Percentiles rank a stretch among this genome's conserved stretches.
phyloP scores from a whole-genome alignment of 176 grass and related monocot genomes.

The Musa beccarii region DNA sequence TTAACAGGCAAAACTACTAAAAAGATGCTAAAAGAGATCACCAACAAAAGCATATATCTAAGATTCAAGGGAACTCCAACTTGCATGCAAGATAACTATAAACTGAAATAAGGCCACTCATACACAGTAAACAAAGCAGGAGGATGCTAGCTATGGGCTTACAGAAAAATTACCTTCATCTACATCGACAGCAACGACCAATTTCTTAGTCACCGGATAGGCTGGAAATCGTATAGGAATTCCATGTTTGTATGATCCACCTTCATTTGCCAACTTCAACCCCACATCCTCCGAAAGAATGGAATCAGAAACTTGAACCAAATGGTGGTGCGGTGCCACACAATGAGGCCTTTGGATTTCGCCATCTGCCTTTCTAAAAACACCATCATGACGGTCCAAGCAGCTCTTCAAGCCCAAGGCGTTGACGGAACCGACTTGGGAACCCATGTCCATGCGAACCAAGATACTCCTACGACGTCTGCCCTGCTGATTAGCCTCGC shows the following conservation, averaged over 20 bases:
- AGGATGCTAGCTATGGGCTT: background rate
- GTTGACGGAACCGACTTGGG: slow-evolving; percentile 26
- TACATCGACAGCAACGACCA: slow-evolving; percentile 95
- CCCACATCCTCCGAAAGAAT: slow-evolving; percentile 28
- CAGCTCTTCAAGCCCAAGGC: slow-evolving; percentile 52
- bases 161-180: slow-evolving; percentile 64
- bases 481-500: slow-evolving; percentile 8
- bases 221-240: slow-evolving; percentile 39
- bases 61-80: too few relatives aligned
- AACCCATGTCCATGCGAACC: slow-evolving; percentile 27
- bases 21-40: too few relatives aligned
- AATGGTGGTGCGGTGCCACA: slow-evolving; percentile 33
- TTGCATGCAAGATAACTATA: too few relatives aligned
- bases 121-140: background rate
- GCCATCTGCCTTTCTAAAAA: slow-evolving; percentile 30
- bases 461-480: slow-evolving; percentile 19
- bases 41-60: too few relatives aligned
- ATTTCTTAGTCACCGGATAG: slow-evolving; percentile 29
- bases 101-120: background rate
- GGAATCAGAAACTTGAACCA: slow-evolving; percentile 33
- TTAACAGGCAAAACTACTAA: too few relatives aligned
- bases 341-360: slow-evolving; percentile 33
- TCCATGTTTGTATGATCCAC: slow-evolving; percentile 36
- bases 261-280: slow-evolving; percentile 29
- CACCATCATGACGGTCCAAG: slow-evolving; percentile 28